Conservation (phyloP, 202 grass and related monocot genomes). For the Miscanthus sacchariflorus region DNA sequence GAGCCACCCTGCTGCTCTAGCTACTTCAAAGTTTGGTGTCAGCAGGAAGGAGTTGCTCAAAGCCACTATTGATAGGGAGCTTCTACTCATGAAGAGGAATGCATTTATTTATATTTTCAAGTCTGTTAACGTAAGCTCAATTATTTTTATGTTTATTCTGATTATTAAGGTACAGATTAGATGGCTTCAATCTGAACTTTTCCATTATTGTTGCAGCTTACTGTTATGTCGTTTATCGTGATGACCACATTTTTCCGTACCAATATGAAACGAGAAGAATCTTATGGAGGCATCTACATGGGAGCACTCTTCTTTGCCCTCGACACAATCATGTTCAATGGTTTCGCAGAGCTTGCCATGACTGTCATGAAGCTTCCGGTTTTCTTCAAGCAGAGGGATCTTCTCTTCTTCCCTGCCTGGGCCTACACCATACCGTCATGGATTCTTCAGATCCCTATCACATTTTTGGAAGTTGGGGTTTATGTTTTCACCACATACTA, state of each 20-base stretch:
- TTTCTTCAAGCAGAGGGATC: conserved; percentile 98
- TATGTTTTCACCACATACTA: conserved; percentile 90
- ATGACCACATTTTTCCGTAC: conserved; percentile 97
- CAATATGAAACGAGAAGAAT: conserved; percentile 50
- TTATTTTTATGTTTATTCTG: conserved; percentile 15
- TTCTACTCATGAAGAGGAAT: conserved; percentile 98
- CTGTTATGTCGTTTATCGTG: conserved; percentile 68
- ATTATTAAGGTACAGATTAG: conserved; percentile 35
- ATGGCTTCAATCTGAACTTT: conserved; percentile 42
- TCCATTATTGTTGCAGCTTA: conserved; percentile 64
- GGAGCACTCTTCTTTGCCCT: conserved; percentile 81
- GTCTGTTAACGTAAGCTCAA: conserved; percentile 65
- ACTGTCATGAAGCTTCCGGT: conserved; percentile 85
- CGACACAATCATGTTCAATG: conserved; percentile 86
- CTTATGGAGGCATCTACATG: conserved; percentile 71
- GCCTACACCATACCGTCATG: conserved; percentile 84
- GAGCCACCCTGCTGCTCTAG: conserved; percentile 86
- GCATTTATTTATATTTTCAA: conserved; percentile 96
- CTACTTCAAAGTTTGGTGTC: conserved; percentile 84
- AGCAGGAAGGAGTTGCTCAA: conserved; percentile 80
- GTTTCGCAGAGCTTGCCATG: conserved; percentile 79
- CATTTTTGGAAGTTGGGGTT: conserved; percentile 83
- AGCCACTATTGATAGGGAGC: conserved; percentile 78
- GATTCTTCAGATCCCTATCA: conserved; percentile 93
- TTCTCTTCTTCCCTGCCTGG: conserved; percentile 96